A percentile compares a stretch with the other conserved stretches of the same genome.
Conservation (phyloP, 495 filamentous ascomycete genomes). For the Haplographium delicatum region DNA sequence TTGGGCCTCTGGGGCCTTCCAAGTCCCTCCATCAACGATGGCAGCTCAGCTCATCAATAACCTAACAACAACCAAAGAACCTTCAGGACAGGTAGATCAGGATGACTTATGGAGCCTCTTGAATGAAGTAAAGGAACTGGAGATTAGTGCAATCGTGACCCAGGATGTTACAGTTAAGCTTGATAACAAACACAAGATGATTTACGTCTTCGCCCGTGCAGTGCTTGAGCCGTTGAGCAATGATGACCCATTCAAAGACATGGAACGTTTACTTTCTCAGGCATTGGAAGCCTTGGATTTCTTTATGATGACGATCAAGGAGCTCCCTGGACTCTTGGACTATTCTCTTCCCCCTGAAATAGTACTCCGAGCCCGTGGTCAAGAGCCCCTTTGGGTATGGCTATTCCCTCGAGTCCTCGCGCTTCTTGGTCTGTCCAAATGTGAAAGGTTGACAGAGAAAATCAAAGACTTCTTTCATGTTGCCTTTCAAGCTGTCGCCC, state of each 20-base stretch:
- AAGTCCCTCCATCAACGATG: constrained; percentile 59
- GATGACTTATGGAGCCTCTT: constrained; percentile 56
- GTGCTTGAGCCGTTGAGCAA: constrained; percentile 59
- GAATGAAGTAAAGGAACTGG: constrained; percentile 52
- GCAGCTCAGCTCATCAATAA: constrained; percentile 60
- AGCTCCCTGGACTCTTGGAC: constrained; percentile 67
- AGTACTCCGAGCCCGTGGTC: constrained; percentile 38
- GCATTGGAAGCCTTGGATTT: constrained; percentile 64
- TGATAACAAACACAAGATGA: constrained; percentile 72
- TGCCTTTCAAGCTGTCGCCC: constrained; percentile 33
- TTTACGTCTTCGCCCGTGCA: constrained; percentile 76
- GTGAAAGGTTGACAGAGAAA: constrained; percentile 36
- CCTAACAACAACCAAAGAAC: constrained; percentile 31
- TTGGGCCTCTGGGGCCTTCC: constrained; percentile 3
- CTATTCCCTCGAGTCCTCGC: constrained; percentile 59
- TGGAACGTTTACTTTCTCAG: constrained; percentile 48
- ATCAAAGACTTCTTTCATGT: constrained; percentile 47
- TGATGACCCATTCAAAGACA: constrained; percentile 55
- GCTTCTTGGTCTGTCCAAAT: constrained; percentile 45
- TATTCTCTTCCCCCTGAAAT: constrained; percentile 28
- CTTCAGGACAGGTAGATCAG: constrained; percentile 29
- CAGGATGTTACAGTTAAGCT: constrained; percentile 56
- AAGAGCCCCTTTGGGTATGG: constrained; percentile 74
- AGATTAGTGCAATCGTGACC: constrained; percentile 33
- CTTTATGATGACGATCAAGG: constrained; percentile 63